Evolutionary conservation across 1,284 basidiomycete species (phyloP).

Genomic region (Xanthoconium separans): DNA sequence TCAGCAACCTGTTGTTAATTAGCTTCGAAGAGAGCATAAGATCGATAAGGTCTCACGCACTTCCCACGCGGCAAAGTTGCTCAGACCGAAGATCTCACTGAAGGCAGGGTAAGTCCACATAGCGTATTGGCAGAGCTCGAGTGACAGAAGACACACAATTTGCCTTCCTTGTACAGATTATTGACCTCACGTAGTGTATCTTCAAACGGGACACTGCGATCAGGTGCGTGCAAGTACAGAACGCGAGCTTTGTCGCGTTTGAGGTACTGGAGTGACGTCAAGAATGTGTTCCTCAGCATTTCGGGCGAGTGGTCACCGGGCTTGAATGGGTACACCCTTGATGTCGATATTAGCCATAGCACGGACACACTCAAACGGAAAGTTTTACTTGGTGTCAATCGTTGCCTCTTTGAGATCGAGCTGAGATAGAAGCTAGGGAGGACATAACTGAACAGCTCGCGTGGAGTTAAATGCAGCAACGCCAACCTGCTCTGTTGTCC

Average conservation of each 20-base stretch:
- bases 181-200: conserved; percentile 49
- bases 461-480: neutral
- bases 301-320: conserved; percentile 33
- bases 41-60: conserved; percentile 3
- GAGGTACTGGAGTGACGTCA: conserved; percentile 34
- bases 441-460: neutral
- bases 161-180: conserved; percentile 41
- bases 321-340: conserved; percentile 37
- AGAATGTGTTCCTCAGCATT: conserved; percentile 34
- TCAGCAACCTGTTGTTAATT: conserved; percentile 45
- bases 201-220: conserved; percentile 47
- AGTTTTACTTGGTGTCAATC: conserved; percentile 50
- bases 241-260: conserved; percentile 35
- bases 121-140: neutral
- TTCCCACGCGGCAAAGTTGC: conserved; percentile 31
- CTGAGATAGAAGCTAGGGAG: conserved; percentile 40
- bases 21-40: neutral
- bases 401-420: conserved; percentile 42
- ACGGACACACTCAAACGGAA: too few relatives aligned
- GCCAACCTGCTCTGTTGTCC: conserved; percentile 49
- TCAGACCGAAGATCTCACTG: conserved; percentile 32
- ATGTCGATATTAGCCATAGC: neutral
- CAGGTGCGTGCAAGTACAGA: conserved; percentile 54
- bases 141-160: conserved; percentile 27
- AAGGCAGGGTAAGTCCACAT: neutral